phyloP scores from a whole-genome alignment of 139 green algal species.

The Nannochloris sp. region DNA sequence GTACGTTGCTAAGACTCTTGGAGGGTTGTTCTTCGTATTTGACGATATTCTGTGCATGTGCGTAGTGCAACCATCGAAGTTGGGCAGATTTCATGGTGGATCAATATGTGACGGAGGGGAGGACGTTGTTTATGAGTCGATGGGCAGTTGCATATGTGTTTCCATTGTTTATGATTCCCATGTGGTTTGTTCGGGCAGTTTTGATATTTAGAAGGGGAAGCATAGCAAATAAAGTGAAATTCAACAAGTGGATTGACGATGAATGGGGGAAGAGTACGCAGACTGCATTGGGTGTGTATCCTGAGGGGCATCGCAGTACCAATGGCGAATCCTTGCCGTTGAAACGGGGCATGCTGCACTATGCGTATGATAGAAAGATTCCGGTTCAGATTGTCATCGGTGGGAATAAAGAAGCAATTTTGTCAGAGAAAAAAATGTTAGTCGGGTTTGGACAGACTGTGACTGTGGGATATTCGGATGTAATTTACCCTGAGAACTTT shows the following conservation, averaged over 20 bases:
- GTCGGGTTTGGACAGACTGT: slow-evolving; percentile 23
- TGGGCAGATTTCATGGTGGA: slow-evolving; percentile 92
- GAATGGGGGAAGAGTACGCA: slow-evolving; percentile 15
- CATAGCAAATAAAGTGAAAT: slow-evolving; percentile 43
- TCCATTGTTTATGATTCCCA: slow-evolving; percentile 69
- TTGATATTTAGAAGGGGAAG: slow-evolving; percentile 71
- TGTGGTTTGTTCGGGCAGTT: slow-evolving; percentile 43
- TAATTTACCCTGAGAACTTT: slow-evolving; percentile 36
- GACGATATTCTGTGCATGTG: neutral
- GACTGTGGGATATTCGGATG: slow-evolving; percentile 24
- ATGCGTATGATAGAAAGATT: slow-evolving; percentile 61
- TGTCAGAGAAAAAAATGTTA: slow-evolving; percentile 16
- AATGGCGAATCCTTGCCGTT: slow-evolving; percentile 57
- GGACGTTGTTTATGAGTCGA: slow-evolving; percentile 62
- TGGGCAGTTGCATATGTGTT: slow-evolving; percentile 72
- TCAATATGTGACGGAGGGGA: slow-evolving; percentile 64
- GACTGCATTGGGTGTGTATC: slow-evolving; percentile 24
- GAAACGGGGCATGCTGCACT: slow-evolving; percentile 85
- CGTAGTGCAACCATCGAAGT: slow-evolving; percentile 78
- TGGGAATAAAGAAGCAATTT: slow-evolving; percentile 54
- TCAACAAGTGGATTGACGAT: slow-evolving; percentile 36
- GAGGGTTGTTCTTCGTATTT: too few relatives aligned
- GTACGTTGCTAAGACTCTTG: slow-evolving; percentile 19
- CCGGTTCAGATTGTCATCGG: slow-evolving; percentile 69
- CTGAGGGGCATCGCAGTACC: slow-evolving; percentile 56